These are phyloP conservation scores for Tetratostichococcus sp. DNA, from an alignment of 139 green algal species.

Conservation along the genomic window DNA sequence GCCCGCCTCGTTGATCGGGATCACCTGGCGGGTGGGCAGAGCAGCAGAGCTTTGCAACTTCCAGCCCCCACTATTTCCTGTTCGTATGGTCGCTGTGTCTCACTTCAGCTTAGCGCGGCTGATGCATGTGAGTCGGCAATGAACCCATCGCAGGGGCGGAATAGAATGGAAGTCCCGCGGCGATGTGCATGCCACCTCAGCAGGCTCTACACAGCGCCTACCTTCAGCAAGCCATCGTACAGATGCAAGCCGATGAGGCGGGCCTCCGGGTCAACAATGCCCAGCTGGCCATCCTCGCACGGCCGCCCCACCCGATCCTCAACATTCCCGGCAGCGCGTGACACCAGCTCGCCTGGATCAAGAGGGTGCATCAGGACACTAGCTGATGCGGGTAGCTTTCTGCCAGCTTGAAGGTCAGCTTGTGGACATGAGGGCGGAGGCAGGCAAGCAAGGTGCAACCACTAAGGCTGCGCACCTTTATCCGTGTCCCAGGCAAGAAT, in stretches of 20 bases:
- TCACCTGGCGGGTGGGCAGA: slow-evolving; percentile 41
- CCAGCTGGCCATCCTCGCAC: slow-evolving; percentile 77
- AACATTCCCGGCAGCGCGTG: slow-evolving; percentile 76
- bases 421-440: background rate
- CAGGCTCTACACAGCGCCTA: too few species aligned
- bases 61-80: background rate
- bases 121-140: too few species aligned
- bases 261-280: slow-evolving; percentile 74
- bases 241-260: slow-evolving; percentile 86
- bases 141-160: too few species aligned
- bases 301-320: slow-evolving; percentile 77
- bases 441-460: background rate
- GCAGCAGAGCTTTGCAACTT: background rate
- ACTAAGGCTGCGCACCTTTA: slow-evolving; percentile 41
- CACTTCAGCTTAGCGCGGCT: too few species aligned
- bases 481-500: slow-evolving; percentile 77
- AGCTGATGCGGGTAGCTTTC: too few species aligned
- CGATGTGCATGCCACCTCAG: too few species aligned
- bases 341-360: slow-evolving; percentile 82
- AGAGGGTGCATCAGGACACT: too few species aligned
- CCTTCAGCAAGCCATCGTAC: slow-evolving; percentile 95
- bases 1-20: slow-evolving; percentile 63
- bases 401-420: background rate
- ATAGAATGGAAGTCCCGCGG: too few species aligned
- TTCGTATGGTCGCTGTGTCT: too few species aligned